phyloP scores from a whole-genome alignment of 2,329 filamentous ascomycete species.

The Fusarium albidum region DNA sequence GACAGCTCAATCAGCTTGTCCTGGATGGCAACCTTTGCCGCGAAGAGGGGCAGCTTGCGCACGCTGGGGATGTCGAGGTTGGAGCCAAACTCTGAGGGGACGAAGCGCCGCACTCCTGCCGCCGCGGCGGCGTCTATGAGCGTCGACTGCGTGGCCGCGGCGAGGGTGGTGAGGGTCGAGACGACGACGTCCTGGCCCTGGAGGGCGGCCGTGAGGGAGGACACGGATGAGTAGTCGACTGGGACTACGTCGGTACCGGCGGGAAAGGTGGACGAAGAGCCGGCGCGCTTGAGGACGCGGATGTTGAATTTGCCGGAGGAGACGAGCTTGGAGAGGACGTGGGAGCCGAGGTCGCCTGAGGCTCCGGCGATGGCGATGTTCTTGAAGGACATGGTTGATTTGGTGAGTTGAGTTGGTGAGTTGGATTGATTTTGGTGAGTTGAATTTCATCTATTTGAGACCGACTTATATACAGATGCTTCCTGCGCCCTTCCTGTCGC shows the following conservation, averaged over 20 bases:
- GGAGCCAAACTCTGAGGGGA: slow-evolving; percentile 65
- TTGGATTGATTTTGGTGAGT: neutral
- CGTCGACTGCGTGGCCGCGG: slow-evolving; percentile 48
- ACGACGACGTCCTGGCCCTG: slow-evolving; percentile 66
- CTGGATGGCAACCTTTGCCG: slow-evolving; percentile 55
- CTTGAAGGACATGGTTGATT: slow-evolving; percentile 44
- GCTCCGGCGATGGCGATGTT: slow-evolving; percentile 51
- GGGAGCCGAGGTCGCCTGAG: slow-evolving; percentile 46
- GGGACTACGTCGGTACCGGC: slow-evolving; percentile 42
- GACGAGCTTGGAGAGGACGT: slow-evolving; percentile 43
- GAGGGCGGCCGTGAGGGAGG: slow-evolving; percentile 60
- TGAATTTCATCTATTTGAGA: neutral
- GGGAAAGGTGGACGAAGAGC: slow-evolving; percentile 50
- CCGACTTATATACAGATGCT: no score
- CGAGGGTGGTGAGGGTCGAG: slow-evolving; percentile 43
- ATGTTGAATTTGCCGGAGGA: slow-evolving; percentile 46
- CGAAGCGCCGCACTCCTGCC: slow-evolving; percentile 68
- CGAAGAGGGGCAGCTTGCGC: slow-evolving; percentile 58
- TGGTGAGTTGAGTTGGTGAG: neutral
- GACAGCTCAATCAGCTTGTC: slow-evolving; percentile 52
- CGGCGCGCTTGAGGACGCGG: slow-evolving; percentile 46
- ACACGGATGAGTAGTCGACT: slow-evolving; percentile 51
- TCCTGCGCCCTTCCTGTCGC: no score
- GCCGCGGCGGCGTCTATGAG: slow-evolving; percentile 67
- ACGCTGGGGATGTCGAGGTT: slow-evolving; percentile 45